Evolutionary conservation across 2,329 filamentous ascomycete genomes (phyloP).

Genomic region (Triangularia verruculosa): DNA sequence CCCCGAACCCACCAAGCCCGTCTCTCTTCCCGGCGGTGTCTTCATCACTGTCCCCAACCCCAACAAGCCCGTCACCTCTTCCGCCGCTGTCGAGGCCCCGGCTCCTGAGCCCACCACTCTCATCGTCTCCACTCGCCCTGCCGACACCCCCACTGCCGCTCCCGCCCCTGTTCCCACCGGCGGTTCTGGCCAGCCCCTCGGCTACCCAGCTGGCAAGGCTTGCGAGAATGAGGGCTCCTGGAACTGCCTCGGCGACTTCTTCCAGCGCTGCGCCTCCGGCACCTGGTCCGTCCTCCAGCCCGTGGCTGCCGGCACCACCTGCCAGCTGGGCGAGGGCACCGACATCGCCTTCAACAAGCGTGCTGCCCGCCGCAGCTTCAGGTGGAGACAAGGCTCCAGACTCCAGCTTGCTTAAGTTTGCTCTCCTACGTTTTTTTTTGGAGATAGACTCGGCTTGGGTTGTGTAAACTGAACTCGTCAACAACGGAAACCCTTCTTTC

Average conservation of each 20-base stretch:
- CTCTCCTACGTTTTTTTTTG: neutral
- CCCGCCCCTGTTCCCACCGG: conserved; percentile 10
- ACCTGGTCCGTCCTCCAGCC: conserved; percentile 42
- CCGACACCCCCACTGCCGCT: conserved; percentile 9
- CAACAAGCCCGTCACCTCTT: conserved; percentile 22
- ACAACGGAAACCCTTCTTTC: neutral
- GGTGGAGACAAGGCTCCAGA: conserved; percentile 1
- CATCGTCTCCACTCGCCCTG: conserved; percentile 10
- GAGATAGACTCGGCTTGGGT: neutral
- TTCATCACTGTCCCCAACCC: conserved; percentile 24
- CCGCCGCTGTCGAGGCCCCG: neutral
- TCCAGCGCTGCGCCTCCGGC: conserved; percentile 52
- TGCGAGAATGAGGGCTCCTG: conserved; percentile 49
- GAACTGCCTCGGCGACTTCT: conserved; percentile 49
- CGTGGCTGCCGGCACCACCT: conserved; percentile 46
- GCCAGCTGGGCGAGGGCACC: conserved; percentile 36
- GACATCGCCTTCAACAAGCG: conserved; percentile 12
- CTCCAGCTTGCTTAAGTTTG: conserved; percentile 3
- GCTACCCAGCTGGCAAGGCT: conserved; percentile 39
- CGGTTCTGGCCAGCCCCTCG: conserved; percentile 20
- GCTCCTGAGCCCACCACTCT: conserved; percentile 24
- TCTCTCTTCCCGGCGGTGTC: conserved; percentile 21
- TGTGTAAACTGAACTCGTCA: neutral
- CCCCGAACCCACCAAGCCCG: conserved; percentile 13
- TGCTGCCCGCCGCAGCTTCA: conserved; percentile 8